Percentiles rank a stretch among this genome's conserved stretches.
Evolutionary conservation across 306 rosid species (phyloP).

Genomic region (Glycyrrhiza uralensis): DNA sequence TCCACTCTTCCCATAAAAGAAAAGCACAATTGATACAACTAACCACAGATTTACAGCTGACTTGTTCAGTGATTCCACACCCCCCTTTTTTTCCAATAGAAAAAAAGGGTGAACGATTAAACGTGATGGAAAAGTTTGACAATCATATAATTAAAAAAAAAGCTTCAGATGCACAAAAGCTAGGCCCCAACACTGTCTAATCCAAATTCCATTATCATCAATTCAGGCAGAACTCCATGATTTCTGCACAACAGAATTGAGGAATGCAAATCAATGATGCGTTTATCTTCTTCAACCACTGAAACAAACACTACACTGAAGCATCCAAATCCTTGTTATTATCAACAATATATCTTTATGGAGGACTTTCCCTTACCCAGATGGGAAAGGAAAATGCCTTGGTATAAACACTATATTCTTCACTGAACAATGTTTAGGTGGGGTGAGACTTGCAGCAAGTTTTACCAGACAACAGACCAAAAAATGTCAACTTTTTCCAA

Average conservation of each 20-base stretch:
- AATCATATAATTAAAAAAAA: conserved; percentile 35
- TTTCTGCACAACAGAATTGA: conserved; percentile 32
- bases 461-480: conserved; percentile 10
- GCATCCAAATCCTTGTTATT: background rate
- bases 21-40: conserved; percentile 22
- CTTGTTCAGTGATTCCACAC: conserved; percentile 9
- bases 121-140: conserved; percentile 35
- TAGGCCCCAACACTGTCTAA: conserved; percentile 22
- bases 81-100: conserved; percentile 8
- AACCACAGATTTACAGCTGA: conserved; percentile 22
- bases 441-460: conserved; percentile 7
- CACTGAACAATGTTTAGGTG: background rate
- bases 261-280: conserved; percentile 20
- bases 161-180: conserved; percentile 39
- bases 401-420: background rate
- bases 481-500: conserved; percentile 20
- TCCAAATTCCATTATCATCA: conserved; percentile 29
- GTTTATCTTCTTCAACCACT: conserved; percentile 33
- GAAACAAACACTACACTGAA: background rate
- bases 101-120: conserved; percentile 25
- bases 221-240: conserved; percentile 22
- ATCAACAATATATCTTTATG: conserved; percentile 23
- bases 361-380: conserved; percentile 11
- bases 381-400: background rate
- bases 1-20: conserved; percentile 34